Base-by-base conservation (phyloP, 495 filamentous ascomycete species). In the Annulohypoxylon bovei region DNA sequence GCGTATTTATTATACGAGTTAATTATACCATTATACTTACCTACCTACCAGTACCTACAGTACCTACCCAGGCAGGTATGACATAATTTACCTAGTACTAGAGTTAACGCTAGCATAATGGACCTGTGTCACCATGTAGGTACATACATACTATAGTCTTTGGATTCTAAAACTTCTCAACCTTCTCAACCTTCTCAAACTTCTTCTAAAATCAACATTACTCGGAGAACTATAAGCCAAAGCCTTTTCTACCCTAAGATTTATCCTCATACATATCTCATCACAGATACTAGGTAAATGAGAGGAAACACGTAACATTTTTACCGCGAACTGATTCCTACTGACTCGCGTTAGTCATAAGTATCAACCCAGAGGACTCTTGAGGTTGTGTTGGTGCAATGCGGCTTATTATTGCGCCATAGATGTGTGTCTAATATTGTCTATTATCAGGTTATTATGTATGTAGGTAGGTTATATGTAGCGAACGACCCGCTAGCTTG, bases 401-500 rank as follows among this genome's bases (percentile, higher is more conserved):
- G 57, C 62, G 32, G 57, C 68, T 62, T 62, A 62, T 56, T 46
- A 57, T 65, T 33, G 64, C 49, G 60, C 62, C 33, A 67, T 62
- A 56, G 49, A 47, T 9, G 35, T 59, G 44, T 4, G 59, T 57
- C 47, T 39, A 42, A 25, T 7, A 42, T 42, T 16, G 39, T 8
- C 39, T 35, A 42, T 18, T 42, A 42, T 42, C n/a, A 42, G 39
- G 39, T 42, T 42, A 42, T 42, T 42, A 6, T 12, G 12, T 1
- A 37, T 20, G 20, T 42, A 40, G 22, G 32, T 50, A 57, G 25
- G 25, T 25, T 40, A 62, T 22, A 46, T 44, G 46, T 47, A 25
- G 18, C 33, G 55, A 50, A 12, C 57, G 68, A 67, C 68, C 68
- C 68, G 68, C 69, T 72, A 32, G 30, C 49, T 37, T 72, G 64